Base-by-base conservation (phyloP, 352 stramenopile genomes). In the Plasmopara viticola region DNA sequence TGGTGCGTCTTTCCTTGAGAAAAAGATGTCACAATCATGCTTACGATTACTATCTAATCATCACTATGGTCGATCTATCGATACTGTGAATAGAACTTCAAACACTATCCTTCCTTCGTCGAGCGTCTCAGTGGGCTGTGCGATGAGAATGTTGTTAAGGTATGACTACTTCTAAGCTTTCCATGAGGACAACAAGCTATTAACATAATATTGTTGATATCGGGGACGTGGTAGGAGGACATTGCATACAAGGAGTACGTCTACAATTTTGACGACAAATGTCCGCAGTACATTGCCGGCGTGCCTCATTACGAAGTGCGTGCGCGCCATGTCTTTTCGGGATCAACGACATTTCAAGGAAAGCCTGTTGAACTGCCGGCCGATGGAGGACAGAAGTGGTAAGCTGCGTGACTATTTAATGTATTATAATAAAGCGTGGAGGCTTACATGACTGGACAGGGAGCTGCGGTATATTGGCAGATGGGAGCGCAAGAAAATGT, bases 191-290 rank as follows among this genome's bases (percentile, higher is more conserved):
- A 18, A 30, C 14, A 44, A 38, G 33, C 1, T 15, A 4, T 4
- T 44, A 2, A 25, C 6, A 4, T 44, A 28, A 5, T 44, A 44
- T 9, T 1, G 17, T 28, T 10, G 6, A 14, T 37, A 53, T 17
- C 8, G 15, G 33, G 20, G 46, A 9, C 43, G 3, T 10, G 20
- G 12, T 47, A 87, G 75, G 82, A 93, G 54, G 77, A 93, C 31
- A 90, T 93, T 25, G 80, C 81, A 53, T 93, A 83, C 74, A 93
- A 93, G 59, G 82, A 93, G 53, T 93, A 93, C 60, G 79, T 93
- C 25, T 93, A 90, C 74, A 90, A 90, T 61, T 90, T 93, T 51
- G 82, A 93, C 51, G 82, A 88, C 60, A 87, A 90, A 60, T 90
- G 79, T 48, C 82, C 82, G 50, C 80, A 90, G 66, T 90, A 90